Evolutionary conservation across 139 green algal species (phyloP).

Genomic region (Coelastrella sp.): DNA sequence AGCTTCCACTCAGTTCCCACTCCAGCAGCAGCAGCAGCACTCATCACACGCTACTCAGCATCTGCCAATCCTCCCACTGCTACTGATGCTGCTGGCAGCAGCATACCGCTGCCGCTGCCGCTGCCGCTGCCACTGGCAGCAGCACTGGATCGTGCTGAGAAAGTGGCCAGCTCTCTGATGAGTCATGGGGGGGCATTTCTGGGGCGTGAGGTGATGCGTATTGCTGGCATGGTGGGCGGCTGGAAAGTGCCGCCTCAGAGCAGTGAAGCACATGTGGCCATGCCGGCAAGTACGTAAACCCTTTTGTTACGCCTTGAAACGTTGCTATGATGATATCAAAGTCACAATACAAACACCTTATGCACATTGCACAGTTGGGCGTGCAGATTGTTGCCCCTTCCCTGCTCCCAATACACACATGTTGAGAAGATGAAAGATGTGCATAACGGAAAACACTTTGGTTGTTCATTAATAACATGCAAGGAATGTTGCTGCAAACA

Average conservation of each 20-base stretch:
- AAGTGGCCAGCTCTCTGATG: background rate
- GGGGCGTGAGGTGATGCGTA: background rate
- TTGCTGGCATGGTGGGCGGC: constrained; percentile 28
- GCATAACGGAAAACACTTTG: no score
- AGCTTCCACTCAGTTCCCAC: background rate
- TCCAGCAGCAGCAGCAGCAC: background rate
- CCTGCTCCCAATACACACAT: background rate
- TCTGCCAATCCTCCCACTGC: background rate
- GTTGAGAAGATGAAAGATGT: no score
- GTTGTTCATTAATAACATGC: no score
- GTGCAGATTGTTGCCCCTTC: no score
- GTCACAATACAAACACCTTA: background rate
- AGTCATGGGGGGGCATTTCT: background rate
- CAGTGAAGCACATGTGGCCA: constrained; percentile 10
- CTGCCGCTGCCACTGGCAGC: constrained; percentile 26
- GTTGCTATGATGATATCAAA: background rate
- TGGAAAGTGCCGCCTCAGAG: constrained; percentile 22
- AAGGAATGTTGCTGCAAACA: no score
- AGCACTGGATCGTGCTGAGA: constrained; percentile 12
- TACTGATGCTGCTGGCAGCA: background rate
- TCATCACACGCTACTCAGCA: background rate
- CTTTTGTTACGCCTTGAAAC: background rate
- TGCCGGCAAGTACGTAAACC: constrained; percentile 26
- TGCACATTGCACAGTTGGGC: background rate
- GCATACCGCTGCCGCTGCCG: background rate